phyloP scores from a whole-genome alignment of 2,329 filamentous ascomycete species.

The Curvularia hawaiiensis region DNA sequence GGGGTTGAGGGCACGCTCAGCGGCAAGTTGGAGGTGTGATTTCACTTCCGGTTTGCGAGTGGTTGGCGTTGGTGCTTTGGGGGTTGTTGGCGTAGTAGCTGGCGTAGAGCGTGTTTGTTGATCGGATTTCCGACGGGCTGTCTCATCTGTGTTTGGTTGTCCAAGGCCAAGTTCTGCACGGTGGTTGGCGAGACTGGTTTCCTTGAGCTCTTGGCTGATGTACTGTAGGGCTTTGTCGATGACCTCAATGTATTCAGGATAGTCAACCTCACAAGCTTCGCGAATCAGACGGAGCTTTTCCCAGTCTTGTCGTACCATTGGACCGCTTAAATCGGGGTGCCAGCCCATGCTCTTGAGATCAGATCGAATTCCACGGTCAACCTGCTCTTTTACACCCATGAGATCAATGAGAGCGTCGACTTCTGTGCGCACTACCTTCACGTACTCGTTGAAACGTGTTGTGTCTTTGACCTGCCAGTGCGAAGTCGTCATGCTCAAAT shows the following conservation, averaged over 20 bases:
- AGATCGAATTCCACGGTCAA: conserved; percentile 51
- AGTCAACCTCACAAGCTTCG: conserved; percentile 50
- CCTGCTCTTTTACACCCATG: conserved; percentile 50
- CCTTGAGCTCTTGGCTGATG: conserved; percentile 45
- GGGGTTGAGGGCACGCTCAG: conserved; percentile 26
- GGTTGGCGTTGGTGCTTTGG: not conserved
- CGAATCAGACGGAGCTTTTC: conserved; percentile 52
- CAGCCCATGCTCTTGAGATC: conserved; percentile 56
- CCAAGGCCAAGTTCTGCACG: conserved; percentile 26
- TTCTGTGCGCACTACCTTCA: conserved; percentile 49
- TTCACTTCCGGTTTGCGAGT: conserved; percentile 17
- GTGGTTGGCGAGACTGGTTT: conserved; percentile 26
- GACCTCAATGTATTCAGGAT: conserved; percentile 52
- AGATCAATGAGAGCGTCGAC: conserved; percentile 53
- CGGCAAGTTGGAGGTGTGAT: conserved; percentile 30
- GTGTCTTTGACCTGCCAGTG: conserved; percentile 52
- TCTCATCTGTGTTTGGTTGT: conserved; percentile 6
- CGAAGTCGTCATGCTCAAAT: conserved; percentile 41
- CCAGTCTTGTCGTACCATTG: conserved; percentile 41
- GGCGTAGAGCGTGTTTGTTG: conserved; percentile 24
- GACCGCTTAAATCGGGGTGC: conserved; percentile 51
- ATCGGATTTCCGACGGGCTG: conserved; percentile 31
- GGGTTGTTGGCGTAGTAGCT: not conserved
- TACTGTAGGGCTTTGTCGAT: conserved; percentile 52
- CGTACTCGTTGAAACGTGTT: conserved; percentile 49